Conservation (phyloP, 495 filamentous ascomycete species). For the Penicillium waksmanii region DNA sequence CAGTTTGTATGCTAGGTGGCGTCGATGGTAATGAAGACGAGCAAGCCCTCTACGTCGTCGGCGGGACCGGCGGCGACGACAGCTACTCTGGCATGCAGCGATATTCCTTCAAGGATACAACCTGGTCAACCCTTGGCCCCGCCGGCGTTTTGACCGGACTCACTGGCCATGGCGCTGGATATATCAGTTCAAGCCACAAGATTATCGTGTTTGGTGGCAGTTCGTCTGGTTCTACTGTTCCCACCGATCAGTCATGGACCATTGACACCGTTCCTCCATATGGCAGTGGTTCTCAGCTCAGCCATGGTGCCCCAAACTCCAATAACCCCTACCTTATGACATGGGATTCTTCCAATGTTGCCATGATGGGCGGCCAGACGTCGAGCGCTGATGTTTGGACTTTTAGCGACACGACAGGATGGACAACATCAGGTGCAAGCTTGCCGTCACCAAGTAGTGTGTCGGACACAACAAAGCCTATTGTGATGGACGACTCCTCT, state of each 20-base stretch:
- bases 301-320: slow-evolving; percentile 62
- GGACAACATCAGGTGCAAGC: slow-evolving; percentile 64
- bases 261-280: slow-evolving; percentile 67
- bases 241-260: slow-evolving; percentile 68
- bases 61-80: slow-evolving; percentile 62
- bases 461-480: slow-evolving; percentile 57
- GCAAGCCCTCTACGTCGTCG: slow-evolving; percentile 80
- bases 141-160: slow-evolving; percentile 62
- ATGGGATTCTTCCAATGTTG: slow-evolving; percentile 73
- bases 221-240: slow-evolving; percentile 53
- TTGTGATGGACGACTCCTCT: slow-evolving; percentile 70
- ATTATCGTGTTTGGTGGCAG: slow-evolving; percentile 84
- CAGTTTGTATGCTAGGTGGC: slow-evolving; percentile 71
- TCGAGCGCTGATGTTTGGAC: slow-evolving; percentile 68
- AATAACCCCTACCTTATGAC: slow-evolving; percentile 72
- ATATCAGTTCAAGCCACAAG: slow-evolving; percentile 67
- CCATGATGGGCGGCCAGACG: slow-evolving; percentile 74
- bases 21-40: slow-evolving; percentile 57
- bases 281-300: slow-evolving; percentile 51
- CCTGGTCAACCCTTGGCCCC: slow-evolving; percentile 72
- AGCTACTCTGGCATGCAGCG: slow-evolving; percentile 80
- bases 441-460: slow-evolving; percentile 58
- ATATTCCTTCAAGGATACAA: slow-evolving; percentile 73
- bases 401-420: slow-evolving; percentile 59
- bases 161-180: slow-evolving; percentile 74